A percentile compares a stretch with the other conserved stretches of the same genome.
Conservation (phyloP, 768 basidiomycete species). For the Heimioporus sp. region DNA sequence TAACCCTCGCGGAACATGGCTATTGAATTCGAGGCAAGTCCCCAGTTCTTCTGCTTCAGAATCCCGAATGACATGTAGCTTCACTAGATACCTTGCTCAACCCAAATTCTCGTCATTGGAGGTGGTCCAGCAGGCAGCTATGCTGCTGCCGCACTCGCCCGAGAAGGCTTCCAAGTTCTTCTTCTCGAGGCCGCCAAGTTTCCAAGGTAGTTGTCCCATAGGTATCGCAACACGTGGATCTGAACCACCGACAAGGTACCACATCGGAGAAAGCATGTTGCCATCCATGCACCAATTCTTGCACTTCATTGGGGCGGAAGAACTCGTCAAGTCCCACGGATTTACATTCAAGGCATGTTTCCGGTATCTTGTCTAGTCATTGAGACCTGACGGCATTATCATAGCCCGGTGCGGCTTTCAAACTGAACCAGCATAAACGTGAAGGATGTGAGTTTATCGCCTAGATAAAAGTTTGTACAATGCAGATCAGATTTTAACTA, state of each 20-base stretch:
- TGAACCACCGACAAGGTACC: slow-evolving; percentile 6
- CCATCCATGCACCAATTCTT: slow-evolving; percentile 6
- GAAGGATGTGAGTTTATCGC: slow-evolving; percentile 7
- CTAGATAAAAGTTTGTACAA: too few species aligned
- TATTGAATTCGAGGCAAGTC: too few species aligned
- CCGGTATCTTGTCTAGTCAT: not conserved
- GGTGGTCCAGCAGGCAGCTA: slow-evolving; percentile 14
- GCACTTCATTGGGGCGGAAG: slow-evolving; percentile 9
- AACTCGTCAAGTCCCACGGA: slow-evolving; percentile 2
- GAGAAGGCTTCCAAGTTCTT: slow-evolving; percentile 9
- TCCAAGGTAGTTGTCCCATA: slow-evolving; percentile 3
- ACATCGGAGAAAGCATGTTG: slow-evolving; percentile 14
- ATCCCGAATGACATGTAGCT: too few species aligned
- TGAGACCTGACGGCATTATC: not conserved
- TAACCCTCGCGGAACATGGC: too few species aligned
- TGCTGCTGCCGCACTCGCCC: slow-evolving; percentile 4
- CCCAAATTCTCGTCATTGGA: slow-evolving; percentile 11
- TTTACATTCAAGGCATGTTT: slow-evolving; percentile 9
- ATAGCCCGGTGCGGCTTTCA: slow-evolving; percentile 8
- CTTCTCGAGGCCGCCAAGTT: slow-evolving; percentile 9
- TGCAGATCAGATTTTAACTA: too few species aligned
- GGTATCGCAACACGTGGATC: not conserved
- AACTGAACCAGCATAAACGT: slow-evolving; percentile 11
- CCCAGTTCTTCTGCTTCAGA: not conserved
- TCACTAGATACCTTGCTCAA: too few species aligned